These are phyloP conservation scores for Candida hungchunana DNA, from an alignment of 805 yeast genomes.

Conservation along the genomic window DNA sequence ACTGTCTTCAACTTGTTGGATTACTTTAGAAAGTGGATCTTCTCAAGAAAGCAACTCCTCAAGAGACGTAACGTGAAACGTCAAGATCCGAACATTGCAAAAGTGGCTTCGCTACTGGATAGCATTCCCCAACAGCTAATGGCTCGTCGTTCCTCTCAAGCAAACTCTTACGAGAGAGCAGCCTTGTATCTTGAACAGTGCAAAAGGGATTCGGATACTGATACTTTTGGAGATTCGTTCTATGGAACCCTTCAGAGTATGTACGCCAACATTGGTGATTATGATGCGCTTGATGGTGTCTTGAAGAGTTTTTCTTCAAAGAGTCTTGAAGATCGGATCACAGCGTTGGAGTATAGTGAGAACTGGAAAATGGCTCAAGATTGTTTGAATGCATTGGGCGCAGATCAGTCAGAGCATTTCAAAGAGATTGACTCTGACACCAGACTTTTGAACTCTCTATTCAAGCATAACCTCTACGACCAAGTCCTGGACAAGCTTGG, in stretches of 20 bases:
- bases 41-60: constrained; percentile 21
- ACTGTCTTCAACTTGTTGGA: constrained; percentile 77
- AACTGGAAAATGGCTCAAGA: constrained; percentile 87
- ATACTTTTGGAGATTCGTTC: constrained; percentile 32
- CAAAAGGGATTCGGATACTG: constrained; percentile 37
- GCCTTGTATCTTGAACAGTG: constrained; percentile 81
- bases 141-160: constrained; percentile 76
- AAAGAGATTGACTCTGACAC: constrained; percentile 33
- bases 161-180: constrained; percentile 84
- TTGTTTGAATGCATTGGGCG: constrained; percentile 67
- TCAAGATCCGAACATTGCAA: constrained; percentile 28
- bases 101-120: constrained; percentile 46
- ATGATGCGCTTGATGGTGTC: constrained; percentile 86
- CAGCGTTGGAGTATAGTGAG: constrained; percentile 78
- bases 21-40: constrained; percentile 73
- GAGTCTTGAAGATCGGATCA: constrained; percentile 67
- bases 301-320: constrained; percentile 67
- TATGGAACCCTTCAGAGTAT: constrained; percentile 62
- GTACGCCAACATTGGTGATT: constrained; percentile 84
- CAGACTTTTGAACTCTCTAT: constrained; percentile 63
- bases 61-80: constrained; percentile 20
- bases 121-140: constrained; percentile 63
- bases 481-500: constrained; percentile 32
- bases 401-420: constrained; percentile 27
- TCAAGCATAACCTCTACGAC: constrained; percentile 72